These are phyloP conservation scores for Diutina catenulata DNA, from an alignment of 1,139 yeast genomes.

Conservation along the genomic window DNA sequence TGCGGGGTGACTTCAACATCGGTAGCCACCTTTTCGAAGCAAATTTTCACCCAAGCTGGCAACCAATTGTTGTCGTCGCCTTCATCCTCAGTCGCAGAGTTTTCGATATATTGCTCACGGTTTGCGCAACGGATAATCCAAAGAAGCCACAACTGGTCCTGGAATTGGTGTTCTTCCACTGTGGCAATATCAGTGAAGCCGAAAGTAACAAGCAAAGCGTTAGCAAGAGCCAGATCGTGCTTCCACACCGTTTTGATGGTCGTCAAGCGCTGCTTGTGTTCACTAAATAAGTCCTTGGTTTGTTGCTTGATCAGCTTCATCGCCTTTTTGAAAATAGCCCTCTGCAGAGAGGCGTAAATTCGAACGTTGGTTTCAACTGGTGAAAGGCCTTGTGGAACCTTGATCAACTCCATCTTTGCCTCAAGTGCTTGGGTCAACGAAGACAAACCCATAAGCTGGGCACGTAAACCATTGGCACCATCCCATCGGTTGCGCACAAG, in stretches of 20 bases:
- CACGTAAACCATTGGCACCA: conserved; percentile 11
- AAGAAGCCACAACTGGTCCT: conserved; percentile 49
- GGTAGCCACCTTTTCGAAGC: conserved; percentile 28
- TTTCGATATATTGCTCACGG: conserved; percentile 19
- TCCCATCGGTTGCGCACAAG: conserved; percentile 37
- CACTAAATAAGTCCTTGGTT: conserved; percentile 39
- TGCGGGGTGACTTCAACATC: conserved; percentile 28
- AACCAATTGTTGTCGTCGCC: conserved; percentile 21
- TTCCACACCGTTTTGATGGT: conserved; percentile 49
- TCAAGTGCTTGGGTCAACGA: conserved; percentile 36
- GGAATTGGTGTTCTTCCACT: conserved; percentile 31
- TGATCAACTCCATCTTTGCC: conserved; percentile 25
- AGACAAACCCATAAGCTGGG: background rate
- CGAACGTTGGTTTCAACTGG: conserved; percentile 6
- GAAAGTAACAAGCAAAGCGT: conserved; percentile 41
- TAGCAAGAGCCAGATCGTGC: conserved; percentile 42
- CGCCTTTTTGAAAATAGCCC: conserved; percentile 29
- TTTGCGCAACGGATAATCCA: conserved; percentile 55
- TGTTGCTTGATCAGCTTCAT: conserved; percentile 34
- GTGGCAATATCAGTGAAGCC: conserved; percentile 48
- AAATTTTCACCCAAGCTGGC: conserved; percentile 41
- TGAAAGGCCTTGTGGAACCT: conserved; percentile 14
- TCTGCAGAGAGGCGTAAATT: conserved; percentile 28
- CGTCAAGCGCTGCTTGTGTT: conserved; percentile 26
- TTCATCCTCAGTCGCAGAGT: conserved; percentile 10